Evolutionary conservation across 1,284 basidiomycete genomes (phyloP).

Genomic region (Cryptococcus floricola): DNA sequence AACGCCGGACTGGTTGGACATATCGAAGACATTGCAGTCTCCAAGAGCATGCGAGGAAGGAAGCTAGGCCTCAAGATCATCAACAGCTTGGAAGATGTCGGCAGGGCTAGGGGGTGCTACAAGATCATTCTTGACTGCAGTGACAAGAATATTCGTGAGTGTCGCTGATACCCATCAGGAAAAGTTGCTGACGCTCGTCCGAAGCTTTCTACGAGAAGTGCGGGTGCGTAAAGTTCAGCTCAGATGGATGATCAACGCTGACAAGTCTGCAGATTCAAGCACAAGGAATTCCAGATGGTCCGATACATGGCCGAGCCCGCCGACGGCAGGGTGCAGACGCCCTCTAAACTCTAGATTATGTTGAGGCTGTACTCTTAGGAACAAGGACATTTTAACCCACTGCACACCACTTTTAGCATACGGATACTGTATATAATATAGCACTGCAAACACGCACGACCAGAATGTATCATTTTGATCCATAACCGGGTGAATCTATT

Average conservation of each 20-base stretch:
- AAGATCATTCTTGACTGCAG: constrained; percentile 94
- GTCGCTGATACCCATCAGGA: neutral
- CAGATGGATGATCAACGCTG: neutral
- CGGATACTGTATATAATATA: neutral
- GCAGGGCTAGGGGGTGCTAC: constrained; percentile 74
- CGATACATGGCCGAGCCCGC: constrained; percentile 34
- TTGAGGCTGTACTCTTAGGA: neutral
- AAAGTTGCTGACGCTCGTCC: constrained; percentile 10
- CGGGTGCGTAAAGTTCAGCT: constrained; percentile 51
- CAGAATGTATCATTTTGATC: neutral
- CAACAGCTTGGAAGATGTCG: constrained; percentile 72
- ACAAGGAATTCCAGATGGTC: constrained; percentile 90
- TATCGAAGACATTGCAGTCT: constrained; percentile 96
- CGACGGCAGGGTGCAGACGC: constrained; percentile 5
- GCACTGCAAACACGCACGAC: neutral
- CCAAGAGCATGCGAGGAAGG: constrained; percentile 81
- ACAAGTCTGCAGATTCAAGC: constrained; percentile 54
- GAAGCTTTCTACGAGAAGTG: constrained; percentile 96
- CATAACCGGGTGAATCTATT: too few species aligned
- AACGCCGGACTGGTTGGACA: constrained; percentile 79
- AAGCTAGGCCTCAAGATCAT: constrained; percentile 79
- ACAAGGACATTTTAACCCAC: neutral
- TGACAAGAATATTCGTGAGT: constrained; percentile 81
- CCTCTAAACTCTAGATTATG: constrained; percentile 6
- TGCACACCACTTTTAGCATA: neutral